Conservation (phyloP, 2,329 filamentous ascomycete genomes). For the Anthostomella pinea region DNA sequence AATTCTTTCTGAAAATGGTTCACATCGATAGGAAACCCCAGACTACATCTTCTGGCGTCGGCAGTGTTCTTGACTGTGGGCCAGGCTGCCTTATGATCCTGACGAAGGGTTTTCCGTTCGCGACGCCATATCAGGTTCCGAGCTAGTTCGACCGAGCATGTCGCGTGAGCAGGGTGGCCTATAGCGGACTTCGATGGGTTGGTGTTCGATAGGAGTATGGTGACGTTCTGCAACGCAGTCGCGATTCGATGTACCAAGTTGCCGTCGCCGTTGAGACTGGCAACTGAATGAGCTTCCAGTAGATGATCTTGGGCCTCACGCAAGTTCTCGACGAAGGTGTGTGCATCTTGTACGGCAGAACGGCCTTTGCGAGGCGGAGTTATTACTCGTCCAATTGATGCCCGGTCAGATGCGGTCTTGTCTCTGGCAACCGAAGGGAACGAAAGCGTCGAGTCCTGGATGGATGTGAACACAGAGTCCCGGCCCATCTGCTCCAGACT, state of each 20-base stretch:
- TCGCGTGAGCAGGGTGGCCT: constrained; percentile 55
- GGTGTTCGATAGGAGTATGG: constrained; percentile 64
- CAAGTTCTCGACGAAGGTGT: constrained; percentile 57
- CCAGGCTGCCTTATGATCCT: constrained; percentile 36
- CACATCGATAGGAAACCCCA: constrained; percentile 51
- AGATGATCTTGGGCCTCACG: constrained; percentile 65
- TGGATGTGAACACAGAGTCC: constrained; percentile 82
- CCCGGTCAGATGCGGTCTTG: constrained; percentile 35
- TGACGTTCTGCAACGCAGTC: constrained; percentile 61
- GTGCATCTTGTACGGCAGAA: constrained; percentile 27
- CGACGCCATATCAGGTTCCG: constrained; percentile 66
- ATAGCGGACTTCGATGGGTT: constrained; percentile 44
- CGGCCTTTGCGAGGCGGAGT: constrained; percentile 33
- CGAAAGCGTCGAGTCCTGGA: constrained; percentile 90
- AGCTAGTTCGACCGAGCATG: constrained; percentile 65
- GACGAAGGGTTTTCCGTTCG: constrained; percentile 55
- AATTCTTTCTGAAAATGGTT: constrained; percentile 73
- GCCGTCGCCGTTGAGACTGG: constrained; percentile 53
- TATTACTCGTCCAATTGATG: constrained; percentile 34
- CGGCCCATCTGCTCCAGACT: constrained; percentile 70
- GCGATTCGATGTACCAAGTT: constrained; percentile 62
- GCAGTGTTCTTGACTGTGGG: constrained; percentile 32
- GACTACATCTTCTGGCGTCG: constrained; percentile 39
- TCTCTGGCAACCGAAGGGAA: constrained; percentile 65
- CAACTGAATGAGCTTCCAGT: constrained; percentile 59